phyloP scores from a whole-genome alignment of 768 basidiomycete genomes.

The Albatrellus ellisii region DNA sequence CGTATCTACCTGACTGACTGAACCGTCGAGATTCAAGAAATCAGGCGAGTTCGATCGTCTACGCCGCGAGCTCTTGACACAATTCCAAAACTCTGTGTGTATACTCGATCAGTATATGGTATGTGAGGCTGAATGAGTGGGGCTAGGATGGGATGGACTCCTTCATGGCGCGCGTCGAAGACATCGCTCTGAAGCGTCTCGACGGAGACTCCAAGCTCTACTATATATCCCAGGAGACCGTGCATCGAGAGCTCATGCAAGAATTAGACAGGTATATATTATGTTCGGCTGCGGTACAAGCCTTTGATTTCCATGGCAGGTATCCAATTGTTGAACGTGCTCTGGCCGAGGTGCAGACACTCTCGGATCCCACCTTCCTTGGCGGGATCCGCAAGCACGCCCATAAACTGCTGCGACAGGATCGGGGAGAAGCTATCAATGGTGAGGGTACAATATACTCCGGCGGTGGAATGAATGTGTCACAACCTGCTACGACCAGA shows the following conservation, averaged over 20 bases:
- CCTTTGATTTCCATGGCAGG: not conserved
- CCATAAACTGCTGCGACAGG: not conserved
- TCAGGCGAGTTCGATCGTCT: slow-evolving; percentile 65
- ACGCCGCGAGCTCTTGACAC: slow-evolving; percentile 43
- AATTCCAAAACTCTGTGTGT: slow-evolving; percentile 47
- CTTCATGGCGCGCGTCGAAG: slow-evolving; percentile 41
- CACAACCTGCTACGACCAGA: too few species aligned
- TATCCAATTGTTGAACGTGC: slow-evolving; percentile 4
- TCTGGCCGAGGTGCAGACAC: not conserved
- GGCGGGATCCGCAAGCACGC: not conserved
- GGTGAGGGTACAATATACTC: too few species aligned
- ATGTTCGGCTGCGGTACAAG: not conserved
- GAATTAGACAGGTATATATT: slow-evolving; percentile 43
- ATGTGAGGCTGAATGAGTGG: not conserved
- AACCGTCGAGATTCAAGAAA: slow-evolving; percentile 49
- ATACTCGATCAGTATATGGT: not conserved
- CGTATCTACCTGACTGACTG: too few species aligned
- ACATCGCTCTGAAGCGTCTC: slow-evolving; percentile 40
- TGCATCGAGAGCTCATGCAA: slow-evolving; percentile 46
- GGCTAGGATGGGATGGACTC: slow-evolving; percentile 18
- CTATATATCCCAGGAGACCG: slow-evolving; percentile 28
- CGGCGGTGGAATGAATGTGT: too few species aligned
- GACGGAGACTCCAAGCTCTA: slow-evolving; percentile 33
- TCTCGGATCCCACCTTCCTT: not conserved
- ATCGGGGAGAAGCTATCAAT: not conserved